Evolutionary conservation across 1,139 yeast species (phyloP).

Genomic region (Zhuliangozyma parablackwelliae): DNA sequence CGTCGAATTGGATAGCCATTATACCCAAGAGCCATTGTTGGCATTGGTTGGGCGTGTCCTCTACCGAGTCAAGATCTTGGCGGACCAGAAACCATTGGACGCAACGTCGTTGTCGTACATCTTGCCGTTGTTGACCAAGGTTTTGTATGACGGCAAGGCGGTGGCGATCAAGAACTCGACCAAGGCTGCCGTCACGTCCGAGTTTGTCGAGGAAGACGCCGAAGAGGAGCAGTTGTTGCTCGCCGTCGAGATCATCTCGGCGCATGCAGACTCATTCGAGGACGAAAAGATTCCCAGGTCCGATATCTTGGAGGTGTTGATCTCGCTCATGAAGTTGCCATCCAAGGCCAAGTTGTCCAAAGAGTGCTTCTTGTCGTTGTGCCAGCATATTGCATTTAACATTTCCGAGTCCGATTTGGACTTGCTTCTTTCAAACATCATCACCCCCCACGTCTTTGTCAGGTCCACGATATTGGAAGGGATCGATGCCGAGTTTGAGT

Average conservation of each 20-base stretch:
- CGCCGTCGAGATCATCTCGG: constrained; percentile 70
- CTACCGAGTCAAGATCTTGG: constrained; percentile 69
- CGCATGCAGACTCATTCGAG: constrained; percentile 72
- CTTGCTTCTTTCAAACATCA: constrained; percentile 53
- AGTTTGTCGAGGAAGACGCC: constrained; percentile 72
- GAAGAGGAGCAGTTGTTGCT: constrained; percentile 83
- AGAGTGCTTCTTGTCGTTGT: constrained; percentile 72
- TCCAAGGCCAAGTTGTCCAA: constrained; percentile 76
- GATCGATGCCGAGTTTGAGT: constrained; percentile 81
- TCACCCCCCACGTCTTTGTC: constrained; percentile 66
- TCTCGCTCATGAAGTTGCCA: constrained; percentile 67
- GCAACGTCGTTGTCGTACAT: constrained; percentile 64
- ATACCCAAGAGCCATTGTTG: constrained; percentile 47
- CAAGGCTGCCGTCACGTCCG: constrained; percentile 50
- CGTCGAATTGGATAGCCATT: constrained; percentile 37
- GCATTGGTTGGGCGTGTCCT: constrained; percentile 61
- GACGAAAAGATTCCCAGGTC: constrained; percentile 67
- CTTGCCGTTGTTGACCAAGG: constrained; percentile 66
- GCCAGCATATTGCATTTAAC: constrained; percentile 68
- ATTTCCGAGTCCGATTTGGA: constrained; percentile 54
- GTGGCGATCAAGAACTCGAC: constrained; percentile 49
- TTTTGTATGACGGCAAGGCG: constrained; percentile 55
- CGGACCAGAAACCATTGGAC: constrained; percentile 72
- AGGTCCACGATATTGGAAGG: constrained; percentile 77
- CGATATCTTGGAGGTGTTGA: constrained; percentile 55